Percentiles rank a stretch among this genome's conserved stretches.
These are phyloP conservation scores for Phytopythium cucurbitacearum DNA, from an alignment of 352 stramenopile species.

Conservation along the genomic window DNA sequence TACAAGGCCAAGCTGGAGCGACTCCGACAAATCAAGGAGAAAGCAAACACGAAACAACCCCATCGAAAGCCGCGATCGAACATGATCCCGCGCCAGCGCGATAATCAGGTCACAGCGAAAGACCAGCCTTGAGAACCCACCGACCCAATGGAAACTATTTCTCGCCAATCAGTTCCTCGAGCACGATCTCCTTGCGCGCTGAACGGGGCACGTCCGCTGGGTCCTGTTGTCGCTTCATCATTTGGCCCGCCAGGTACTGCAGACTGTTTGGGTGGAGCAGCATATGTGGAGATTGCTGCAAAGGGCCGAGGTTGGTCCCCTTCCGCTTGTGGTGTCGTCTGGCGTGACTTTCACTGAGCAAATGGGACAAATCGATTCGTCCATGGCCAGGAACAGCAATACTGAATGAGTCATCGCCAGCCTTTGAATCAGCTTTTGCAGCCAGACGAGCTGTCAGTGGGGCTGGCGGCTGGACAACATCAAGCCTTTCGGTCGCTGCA, in stretches of 20 bases:
- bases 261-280: conserved; percentile 57
- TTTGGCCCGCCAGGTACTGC: conserved; percentile 45
- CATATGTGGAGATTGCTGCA: conserved; percentile 19
- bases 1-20: conserved; percentile 50
- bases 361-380: conserved; percentile 38
- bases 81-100: too few species aligned
- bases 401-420: conserved; percentile 11
- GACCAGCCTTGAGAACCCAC: too few species aligned
- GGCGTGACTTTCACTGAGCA: conserved; percentile 46
- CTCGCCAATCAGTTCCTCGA: conserved; percentile 31
- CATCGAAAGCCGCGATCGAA: neutral
- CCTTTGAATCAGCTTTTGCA: conserved; percentile 27
- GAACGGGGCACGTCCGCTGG: conserved; percentile 11
- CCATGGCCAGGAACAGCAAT: conserved; percentile 43
- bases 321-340: conserved; percentile 35
- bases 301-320: conserved; percentile 12
- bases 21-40: conserved; percentile 34
- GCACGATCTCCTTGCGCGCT: conserved; percentile 24
- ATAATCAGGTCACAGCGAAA: too few species aligned
- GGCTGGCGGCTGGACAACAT: conserved; percentile 8
- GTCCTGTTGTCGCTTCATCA: conserved; percentile 35
- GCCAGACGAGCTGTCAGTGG: conserved; percentile 11
- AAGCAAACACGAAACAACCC: conserved; percentile 10
- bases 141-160: conserved; percentile 19
- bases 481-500: neutral